These are phyloP conservation scores for Wickerhamiella musiphila DNA, from an alignment of 805 yeast genomes.

Conservation along the genomic window DNA sequence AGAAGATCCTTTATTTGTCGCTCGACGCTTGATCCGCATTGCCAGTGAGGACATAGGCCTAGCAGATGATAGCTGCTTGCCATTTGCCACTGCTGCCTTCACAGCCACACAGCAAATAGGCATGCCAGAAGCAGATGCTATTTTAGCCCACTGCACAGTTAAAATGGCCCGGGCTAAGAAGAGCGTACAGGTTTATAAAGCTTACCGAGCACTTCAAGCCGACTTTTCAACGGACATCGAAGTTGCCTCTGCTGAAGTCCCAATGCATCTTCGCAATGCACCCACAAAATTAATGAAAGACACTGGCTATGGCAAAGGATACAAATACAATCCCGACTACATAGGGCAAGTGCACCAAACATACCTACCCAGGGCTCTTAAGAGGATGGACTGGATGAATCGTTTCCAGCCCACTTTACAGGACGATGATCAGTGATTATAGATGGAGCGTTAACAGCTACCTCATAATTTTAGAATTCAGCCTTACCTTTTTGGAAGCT, in stretches of 20 bases:
- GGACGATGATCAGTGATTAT: too few species aligned
- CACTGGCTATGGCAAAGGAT: slow-evolving; percentile 65
- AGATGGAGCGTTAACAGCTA: too few species aligned
- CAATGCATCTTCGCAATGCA: slow-evolving; percentile 71
- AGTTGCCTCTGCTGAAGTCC: slow-evolving; percentile 42
- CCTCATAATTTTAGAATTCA: too few species aligned
- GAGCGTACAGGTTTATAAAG: slow-evolving; percentile 72
- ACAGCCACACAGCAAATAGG: slow-evolving; percentile 83
- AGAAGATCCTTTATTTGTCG: slow-evolving; percentile 79
- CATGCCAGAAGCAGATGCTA: slow-evolving; percentile 82
- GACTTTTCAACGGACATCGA: slow-evolving; percentile 41
- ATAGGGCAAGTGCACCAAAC: slow-evolving; percentile 61
- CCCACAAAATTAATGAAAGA: slow-evolving; percentile 86
- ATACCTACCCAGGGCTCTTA: slow-evolving; percentile 43
- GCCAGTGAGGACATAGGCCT: slow-evolving; percentile 92
- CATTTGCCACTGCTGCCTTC: slow-evolving; percentile 72
- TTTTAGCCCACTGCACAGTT: slow-evolving; percentile 85
- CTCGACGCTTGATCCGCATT: slow-evolving; percentile 80
- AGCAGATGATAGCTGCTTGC: slow-evolving; percentile 65
- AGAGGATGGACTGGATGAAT: too few species aligned
- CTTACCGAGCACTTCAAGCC: slow-evolving; percentile 49
- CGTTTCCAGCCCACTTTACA: too few species aligned
- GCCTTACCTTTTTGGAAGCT: too few species aligned
- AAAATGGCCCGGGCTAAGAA: slow-evolving; percentile 73
- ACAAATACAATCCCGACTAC: slow-evolving; percentile 78